Conservation (phyloP, 1,139 yeast species). For the Ashbya aceris region DNA sequence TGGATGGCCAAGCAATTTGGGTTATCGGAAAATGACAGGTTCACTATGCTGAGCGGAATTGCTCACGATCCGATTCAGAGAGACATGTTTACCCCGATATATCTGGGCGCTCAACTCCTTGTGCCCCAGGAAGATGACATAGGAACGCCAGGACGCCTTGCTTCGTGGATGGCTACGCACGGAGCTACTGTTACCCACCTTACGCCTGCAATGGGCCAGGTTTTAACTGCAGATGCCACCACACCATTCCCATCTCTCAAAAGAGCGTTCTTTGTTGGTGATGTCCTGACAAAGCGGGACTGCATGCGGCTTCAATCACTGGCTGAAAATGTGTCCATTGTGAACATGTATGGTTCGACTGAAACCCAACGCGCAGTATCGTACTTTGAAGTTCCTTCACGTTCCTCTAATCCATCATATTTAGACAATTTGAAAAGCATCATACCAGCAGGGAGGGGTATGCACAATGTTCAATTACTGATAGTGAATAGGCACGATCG, state of each 20-base stretch:
- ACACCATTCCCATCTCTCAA: conserved; percentile 78
- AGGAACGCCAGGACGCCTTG: conserved; percentile 95
- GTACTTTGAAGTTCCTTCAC: conserved; percentile 76
- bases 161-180: conserved; percentile 91
- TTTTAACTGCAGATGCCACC: conserved; percentile 91
- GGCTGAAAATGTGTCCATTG: conserved; percentile 82
- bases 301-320: conserved; percentile 84
- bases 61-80: conserved; percentile 99
- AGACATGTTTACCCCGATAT: conserved; percentile 96
- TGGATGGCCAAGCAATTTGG: conserved; percentile 93
- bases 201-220: conserved; percentile 99
- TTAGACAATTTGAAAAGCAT: conserved; percentile 82
- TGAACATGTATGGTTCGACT: conserved; percentile 98
- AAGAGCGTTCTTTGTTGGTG: conserved; percentile 98
- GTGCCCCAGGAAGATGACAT: conserved; percentile 96
- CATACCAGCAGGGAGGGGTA: conserved; percentile 98
- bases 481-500: conserved; percentile 88
- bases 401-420: conserved; percentile 59
- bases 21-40: conserved; percentile 68
- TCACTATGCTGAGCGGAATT: conserved; percentile 96
- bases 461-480: conserved; percentile 86
- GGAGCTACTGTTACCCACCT: conserved; percentile 94
- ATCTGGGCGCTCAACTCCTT: conserved; percentile 83
- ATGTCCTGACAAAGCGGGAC: conserved; percentile 91
- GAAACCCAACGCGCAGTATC: conserved; percentile 98